These are phyloP conservation scores for Lignosus rhinocerotis DNA, from an alignment of 1,284 basidiomycete species.

Conservation along the genomic window DNA sequence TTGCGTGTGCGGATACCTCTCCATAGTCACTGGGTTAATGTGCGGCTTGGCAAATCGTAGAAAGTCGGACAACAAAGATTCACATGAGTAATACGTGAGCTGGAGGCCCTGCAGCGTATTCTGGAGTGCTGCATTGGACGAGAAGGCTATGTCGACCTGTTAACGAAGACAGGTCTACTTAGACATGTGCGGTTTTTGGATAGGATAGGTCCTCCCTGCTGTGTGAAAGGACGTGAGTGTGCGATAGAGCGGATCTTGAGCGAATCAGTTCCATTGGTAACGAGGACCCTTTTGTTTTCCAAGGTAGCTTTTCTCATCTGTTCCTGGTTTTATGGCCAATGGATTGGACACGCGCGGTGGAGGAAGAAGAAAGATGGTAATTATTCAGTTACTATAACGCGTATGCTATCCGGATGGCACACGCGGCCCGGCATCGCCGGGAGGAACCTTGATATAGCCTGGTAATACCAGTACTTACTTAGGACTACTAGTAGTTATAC, in stretches of 20 bases:
- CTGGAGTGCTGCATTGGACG: conserved; percentile 40
- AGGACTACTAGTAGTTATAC: no score
- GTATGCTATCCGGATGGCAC: no score
- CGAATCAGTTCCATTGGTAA: neutral
- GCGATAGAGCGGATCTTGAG: conserved; percentile 5
- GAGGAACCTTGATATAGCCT: no score
- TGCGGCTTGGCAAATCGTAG: conserved; percentile 35
- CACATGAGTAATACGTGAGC: conserved; percentile 43
- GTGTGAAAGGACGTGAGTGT: conserved; percentile 18
- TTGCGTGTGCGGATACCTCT: conserved; percentile 14
- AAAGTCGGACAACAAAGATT: conserved; percentile 43
- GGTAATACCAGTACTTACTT: no score
- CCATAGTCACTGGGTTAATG: conserved; percentile 23
- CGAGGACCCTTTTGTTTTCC: neutral
- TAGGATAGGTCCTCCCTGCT: conserved; percentile 11
- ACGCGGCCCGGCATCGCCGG: no score
- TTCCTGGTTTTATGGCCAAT: neutral
- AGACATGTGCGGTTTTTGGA: neutral
- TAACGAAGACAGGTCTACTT: neutral
- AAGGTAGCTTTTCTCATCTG: neutral
- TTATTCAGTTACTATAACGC: no score
- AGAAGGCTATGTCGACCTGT: conserved; percentile 59
- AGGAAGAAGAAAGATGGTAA: no score
- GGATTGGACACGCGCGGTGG: no score
- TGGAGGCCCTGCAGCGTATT: conserved; percentile 39